These are phyloP conservation scores for Gloeophyllum trabeum DNA, from an alignment of 768 basidiomycete genomes.

Conservation along the genomic window DNA sequence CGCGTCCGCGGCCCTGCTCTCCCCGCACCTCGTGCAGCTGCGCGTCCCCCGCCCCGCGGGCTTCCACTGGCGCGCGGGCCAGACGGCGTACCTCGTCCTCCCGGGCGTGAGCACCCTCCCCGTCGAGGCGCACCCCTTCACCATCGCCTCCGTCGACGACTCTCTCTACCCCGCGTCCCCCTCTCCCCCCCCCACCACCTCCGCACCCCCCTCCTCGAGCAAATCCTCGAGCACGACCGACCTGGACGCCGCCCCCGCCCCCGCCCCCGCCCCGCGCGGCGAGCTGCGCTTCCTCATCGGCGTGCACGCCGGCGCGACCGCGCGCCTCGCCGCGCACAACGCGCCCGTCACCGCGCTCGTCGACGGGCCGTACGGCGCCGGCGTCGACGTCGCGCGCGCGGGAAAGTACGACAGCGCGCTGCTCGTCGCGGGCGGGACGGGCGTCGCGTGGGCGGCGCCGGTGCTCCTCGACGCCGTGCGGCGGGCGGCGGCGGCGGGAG, in stretches of 20 bases:
- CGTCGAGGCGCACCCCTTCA: constrained; percentile 52
- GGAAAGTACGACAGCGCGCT: constrained; percentile 31
- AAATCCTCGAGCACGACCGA: constrained; percentile 7
- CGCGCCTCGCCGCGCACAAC: constrained; percentile 23
- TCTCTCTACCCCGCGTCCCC: no score
- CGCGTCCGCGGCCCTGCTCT: constrained; percentile 27
- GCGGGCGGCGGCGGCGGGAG: constrained; percentile 27
- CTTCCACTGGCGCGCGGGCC: constrained; percentile 44
- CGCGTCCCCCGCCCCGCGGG: constrained; percentile 29
- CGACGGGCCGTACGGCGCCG: constrained; percentile 48
- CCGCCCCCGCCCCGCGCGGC: no score
- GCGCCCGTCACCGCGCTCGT: constrained; percentile 37
- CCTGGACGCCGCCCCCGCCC: constrained; percentile 1
- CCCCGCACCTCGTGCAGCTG: constrained; percentile 35
- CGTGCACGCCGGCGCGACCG: constrained; percentile 52
- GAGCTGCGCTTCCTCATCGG: constrained; percentile 49
- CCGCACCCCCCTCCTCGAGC: no score
- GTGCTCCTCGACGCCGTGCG: no score
- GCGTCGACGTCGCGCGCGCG: constrained; percentile 30
- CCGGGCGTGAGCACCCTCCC: constrained; percentile 32
- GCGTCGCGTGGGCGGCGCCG: no score
- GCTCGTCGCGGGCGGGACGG: constrained; percentile 44
- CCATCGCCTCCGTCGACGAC: constrained; percentile 30
- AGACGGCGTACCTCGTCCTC: constrained; percentile 39
- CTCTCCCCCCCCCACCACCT: no score